These are phyloP conservation scores for Beta corolliflora DNA, from an alignment of 179 eudicot species.

Conservation along the genomic window DNA sequence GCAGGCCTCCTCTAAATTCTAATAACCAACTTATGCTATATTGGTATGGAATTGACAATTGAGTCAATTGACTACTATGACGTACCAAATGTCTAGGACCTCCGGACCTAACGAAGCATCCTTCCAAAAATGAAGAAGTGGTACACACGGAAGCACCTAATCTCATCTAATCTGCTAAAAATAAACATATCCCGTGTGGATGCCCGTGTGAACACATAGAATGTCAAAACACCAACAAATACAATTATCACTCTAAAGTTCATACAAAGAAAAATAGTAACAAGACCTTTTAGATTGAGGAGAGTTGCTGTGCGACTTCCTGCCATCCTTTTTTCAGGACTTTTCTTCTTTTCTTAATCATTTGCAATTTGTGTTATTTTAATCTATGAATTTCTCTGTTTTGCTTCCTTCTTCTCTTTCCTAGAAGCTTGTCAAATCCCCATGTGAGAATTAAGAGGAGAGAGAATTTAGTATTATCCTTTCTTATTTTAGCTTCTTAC, in stretches of 20 bases:
- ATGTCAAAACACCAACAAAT: neutral
- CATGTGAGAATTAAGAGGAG: neutral
- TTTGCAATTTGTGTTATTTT: neutral
- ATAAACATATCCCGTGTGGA: neutral
- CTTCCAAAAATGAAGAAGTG: neutral
- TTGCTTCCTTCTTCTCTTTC: neutral
- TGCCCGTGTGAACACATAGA: neutral
- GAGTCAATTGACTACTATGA: no score
- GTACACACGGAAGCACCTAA: neutral
- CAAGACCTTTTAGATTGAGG: neutral
- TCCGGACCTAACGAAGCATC: neutral
- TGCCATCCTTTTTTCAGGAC: conserved; percentile 8
- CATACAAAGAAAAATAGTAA: neutral
- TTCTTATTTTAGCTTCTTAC: neutral
- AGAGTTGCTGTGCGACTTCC: conserved; percentile 20
- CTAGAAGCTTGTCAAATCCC: conserved; percentile 5
- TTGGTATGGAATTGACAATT: no score
- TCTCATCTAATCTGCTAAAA: neutral
- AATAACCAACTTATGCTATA: no score
- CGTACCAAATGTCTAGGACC: no score
- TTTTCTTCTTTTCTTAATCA: conserved; percentile 16
- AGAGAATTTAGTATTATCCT: neutral
- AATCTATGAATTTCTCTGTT: neutral
- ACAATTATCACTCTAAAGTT: neutral
- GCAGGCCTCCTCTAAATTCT: no score